Base-by-base conservation (phyloP, 192 early-diverging fungal genomes). In the Gryganskiella cystojenkinii region DNA sequence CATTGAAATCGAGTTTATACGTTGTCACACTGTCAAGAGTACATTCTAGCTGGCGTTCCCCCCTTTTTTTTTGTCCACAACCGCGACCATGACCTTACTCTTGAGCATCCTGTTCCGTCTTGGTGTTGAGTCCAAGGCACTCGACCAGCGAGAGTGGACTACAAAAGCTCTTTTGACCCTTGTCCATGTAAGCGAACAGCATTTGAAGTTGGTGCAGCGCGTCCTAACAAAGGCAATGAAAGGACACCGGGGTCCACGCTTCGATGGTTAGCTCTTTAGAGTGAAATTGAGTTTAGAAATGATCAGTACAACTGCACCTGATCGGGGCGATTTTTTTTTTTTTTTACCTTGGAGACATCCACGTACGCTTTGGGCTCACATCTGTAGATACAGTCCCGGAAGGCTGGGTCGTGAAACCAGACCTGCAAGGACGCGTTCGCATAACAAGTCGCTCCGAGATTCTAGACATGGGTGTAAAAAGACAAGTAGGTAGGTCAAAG, bases 371-470 rank as follows among this genome's bases (percentile, higher is more conserved):
- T 43, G 44, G 62, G 67, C 7, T 51, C 49, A 33, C 67, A 70
- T 34, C 51, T 40, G 42, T 70, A 81, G 17, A 81, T 74, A 3
- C 51, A 46, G 30, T 70, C 50, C 22, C 80, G 64, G 45, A 81
- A 76, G 0, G 51, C 60, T 20, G 52, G 31, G 37, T 81, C 64
- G 28, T 81, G 80, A 31, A 81, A 81, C 80, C 80, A 81, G 1
- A 79, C 80, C n/a, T 81, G 80, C 3, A 81, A 60, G 1, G 78
- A 46, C 14, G 71, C 62, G 31, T 81, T 81, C 1, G 67, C 74
- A 31, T 81, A 81, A 30, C 80, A 81, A 9, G 80, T 81, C 25
- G 80, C 80, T 25, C 80, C 80, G 30, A 81, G 80, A 28, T 81
- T 81, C 80, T 81, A 63, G 28, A 25, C 22, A 37, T 61, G 3